These are phyloP conservation scores for Pichia cabralensis DNA, from an alignment of 805 yeast species.

Conservation along the genomic window DNA sequence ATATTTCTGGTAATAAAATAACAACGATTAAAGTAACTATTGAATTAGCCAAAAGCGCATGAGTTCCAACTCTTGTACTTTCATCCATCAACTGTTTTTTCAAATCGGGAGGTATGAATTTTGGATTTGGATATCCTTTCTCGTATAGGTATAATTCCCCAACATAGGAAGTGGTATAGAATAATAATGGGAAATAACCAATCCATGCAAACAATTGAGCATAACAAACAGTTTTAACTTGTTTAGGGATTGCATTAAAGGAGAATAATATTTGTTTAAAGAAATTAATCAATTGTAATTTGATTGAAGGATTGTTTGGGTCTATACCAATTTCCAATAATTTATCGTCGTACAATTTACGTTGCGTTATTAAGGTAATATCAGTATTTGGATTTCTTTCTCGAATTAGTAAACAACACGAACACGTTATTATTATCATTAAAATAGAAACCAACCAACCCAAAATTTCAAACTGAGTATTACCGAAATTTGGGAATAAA, in stretches of 20 bases:
- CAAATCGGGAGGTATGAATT: constrained; percentile 31
- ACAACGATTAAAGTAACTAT: constrained; percentile 36
- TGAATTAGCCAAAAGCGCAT: constrained; percentile 41
- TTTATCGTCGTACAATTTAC: constrained; percentile 25
- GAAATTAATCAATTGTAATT: constrained; percentile 17
- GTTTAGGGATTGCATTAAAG: constrained; percentile 35
- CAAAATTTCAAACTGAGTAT: constrained; percentile 42
- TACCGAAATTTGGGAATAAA: constrained; percentile 32
- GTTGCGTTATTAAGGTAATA: constrained; percentile 28
- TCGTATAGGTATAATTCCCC: constrained; percentile 45
- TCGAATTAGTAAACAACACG: constrained; percentile 31
- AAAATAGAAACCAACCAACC: constrained; percentile 33
- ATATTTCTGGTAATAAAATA: constrained; percentile 34
- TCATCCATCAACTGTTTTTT: constrained; percentile 29
- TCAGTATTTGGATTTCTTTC: constrained; percentile 43
- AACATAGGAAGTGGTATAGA: constrained; percentile 56
- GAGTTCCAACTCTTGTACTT: constrained; percentile 41
- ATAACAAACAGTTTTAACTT: constrained; percentile 39
- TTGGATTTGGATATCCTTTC: constrained; percentile 28
- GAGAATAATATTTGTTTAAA: constrained; percentile 28
- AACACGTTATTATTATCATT: constrained; percentile 30
- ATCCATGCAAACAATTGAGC: constrained; percentile 61
- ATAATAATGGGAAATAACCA: constrained; percentile 57
- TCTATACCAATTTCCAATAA: constrained; percentile 29
- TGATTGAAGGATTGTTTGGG: constrained; percentile 13